A percentile compares a stretch with the other conserved stretches of the same genome.
phyloP scores from a whole-genome alignment of 495 filamentous ascomycete species.

The Talaromyces wortmannii region DNA sequence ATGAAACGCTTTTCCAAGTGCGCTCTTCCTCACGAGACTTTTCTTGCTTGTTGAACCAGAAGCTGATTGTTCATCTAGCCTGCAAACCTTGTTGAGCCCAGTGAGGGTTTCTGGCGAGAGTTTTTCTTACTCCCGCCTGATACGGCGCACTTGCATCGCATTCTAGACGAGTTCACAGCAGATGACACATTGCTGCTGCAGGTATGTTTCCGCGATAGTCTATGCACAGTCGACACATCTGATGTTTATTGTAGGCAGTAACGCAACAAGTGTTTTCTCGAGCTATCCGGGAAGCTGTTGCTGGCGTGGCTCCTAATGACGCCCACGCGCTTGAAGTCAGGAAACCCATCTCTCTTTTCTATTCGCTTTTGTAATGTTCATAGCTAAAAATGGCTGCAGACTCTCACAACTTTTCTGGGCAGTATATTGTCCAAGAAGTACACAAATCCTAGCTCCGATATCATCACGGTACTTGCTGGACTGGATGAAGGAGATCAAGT shows the following conservation, averaged over 20 bases:
- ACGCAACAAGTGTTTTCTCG: slow-evolving; percentile 72
- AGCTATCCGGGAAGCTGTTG: slow-evolving; percentile 62
- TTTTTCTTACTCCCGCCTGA: slow-evolving; percentile 88
- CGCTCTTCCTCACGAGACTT: background rate
- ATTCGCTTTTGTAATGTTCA: background rate
- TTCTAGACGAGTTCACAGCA: slow-evolving; percentile 60
- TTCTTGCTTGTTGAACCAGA: background rate
- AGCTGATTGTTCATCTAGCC: slow-evolving; percentile 10
- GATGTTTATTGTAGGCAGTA: slow-evolving; percentile 41
- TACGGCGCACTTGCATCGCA: slow-evolving; percentile 50
- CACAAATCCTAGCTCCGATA: slow-evolving; percentile 91
- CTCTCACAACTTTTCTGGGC: slow-evolving; percentile 81
- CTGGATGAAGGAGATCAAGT: slow-evolving; percentile 79
- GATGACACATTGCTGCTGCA: slow-evolving; percentile 72
- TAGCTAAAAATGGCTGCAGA: slow-evolving; percentile 53
- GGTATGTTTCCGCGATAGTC: slow-evolving; percentile 26
- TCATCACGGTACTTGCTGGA: slow-evolving; percentile 83
- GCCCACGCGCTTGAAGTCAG: slow-evolving; percentile 86
- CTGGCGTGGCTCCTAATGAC: slow-evolving; percentile 53
- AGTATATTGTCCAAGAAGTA: slow-evolving; percentile 81
- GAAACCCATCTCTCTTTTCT: background rate
- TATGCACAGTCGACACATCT: slow-evolving; percentile 3
- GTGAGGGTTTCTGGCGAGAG: slow-evolving; percentile 93
- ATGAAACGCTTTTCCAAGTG: slow-evolving; percentile 78
- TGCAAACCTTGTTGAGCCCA: slow-evolving; percentile 54